These are phyloP conservation scores for Coffea eugenioides DNA, from an alignment of 257 asterid genomes.

Conservation along the genomic window DNA sequence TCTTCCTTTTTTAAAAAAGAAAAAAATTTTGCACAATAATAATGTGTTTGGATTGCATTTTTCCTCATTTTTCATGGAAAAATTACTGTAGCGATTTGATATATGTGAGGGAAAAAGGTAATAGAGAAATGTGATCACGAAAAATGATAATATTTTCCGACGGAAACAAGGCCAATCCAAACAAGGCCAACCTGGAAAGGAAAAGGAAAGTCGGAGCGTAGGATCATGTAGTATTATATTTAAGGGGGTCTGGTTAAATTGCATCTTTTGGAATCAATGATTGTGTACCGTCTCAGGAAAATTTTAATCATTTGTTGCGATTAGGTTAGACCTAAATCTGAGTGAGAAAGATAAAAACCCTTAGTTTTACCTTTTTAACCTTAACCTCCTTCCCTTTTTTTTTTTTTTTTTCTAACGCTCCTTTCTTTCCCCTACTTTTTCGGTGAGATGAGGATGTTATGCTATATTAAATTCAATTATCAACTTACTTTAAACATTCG, in stretches of 20 bases:
- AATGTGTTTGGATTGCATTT: too few relatives aligned
- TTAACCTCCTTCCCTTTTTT: not conserved
- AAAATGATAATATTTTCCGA: too few relatives aligned
- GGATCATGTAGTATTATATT: slow-evolving; percentile 15
- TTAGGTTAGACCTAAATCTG: not conserved
- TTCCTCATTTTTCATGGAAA: too few relatives aligned
- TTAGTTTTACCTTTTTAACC: not conserved
- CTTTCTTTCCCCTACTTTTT: slow-evolving; percentile 9
- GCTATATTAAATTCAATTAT: slow-evolving; percentile 13
- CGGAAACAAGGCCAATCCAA: too few relatives aligned
- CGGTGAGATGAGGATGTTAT: slow-evolving; percentile 13
- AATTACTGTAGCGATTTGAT: too few relatives aligned
- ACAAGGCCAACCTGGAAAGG: slow-evolving; percentile 25
- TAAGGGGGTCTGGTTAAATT: slow-evolving; percentile 56
- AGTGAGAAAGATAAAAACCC: not conserved
- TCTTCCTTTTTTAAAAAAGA: too few relatives aligned
- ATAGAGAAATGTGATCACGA: too few relatives aligned
- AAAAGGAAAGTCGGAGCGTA: slow-evolving; percentile 28
- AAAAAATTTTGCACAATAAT: too few relatives aligned
- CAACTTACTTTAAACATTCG: slow-evolving; percentile 10
- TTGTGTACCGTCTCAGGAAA: slow-evolving; percentile 41
- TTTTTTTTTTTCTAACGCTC: not conserved
- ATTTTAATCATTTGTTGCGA: not conserved
- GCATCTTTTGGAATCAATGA: slow-evolving; percentile 71
- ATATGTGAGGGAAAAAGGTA: too few relatives aligned